Base-by-base conservation (phyloP, 2,329 filamentous ascomycete species). In the Fusarium sp. region DNA sequence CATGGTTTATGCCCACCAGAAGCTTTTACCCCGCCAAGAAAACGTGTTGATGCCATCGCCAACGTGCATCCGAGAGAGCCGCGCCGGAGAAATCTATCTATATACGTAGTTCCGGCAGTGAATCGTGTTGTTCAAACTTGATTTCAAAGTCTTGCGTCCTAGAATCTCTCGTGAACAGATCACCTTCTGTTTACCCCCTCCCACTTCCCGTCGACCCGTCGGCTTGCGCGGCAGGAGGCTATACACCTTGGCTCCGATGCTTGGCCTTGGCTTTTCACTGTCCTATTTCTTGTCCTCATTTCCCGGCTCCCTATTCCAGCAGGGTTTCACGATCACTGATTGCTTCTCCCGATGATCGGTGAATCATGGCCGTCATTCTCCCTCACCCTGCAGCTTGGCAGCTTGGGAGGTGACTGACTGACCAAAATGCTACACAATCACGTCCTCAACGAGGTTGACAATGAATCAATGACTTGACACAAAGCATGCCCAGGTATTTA, bases 11-110 rank as follows among this genome's bases (percentile, higher is more conserved):
- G 13, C 41, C 41, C 59, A 50, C 59, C 71, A 59, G 67, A 69
- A 72, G 61, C 54, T 54, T 74, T 74, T 60, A 59, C 60, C 71
- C 71, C 71, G 72, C 71, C 71, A 69, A 74, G 66, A 63, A 50
- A 50, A n/a, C n/a, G 20, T 67, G 45, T 31, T 59, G 57, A 59
- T 59, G 22, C 24, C 57, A 35, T 48, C 29, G 24, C 20, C 18
- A 22, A 43, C 27, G 13, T 31, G 27, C 27, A 52, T 43, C 63
- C 63, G 56, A 50, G 22, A 60, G 54, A 65, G 24, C 61, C 61
- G 61, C 4, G 39, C 22, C 24, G 6, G 56, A 50, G 18, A 16
- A 27, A 50, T 22, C 13, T 13, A 56, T 31, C 52, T 35, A 35
- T 16, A 56, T 35, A n/a, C 29, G 29, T 56, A 31, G n/a, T 56